Percentiles rank a stretch among this genome's conserved stretches.
Conservation (phyloP, 2,329 filamentous ascomycete genomes). For the Aspergillus ibericus region DNA sequence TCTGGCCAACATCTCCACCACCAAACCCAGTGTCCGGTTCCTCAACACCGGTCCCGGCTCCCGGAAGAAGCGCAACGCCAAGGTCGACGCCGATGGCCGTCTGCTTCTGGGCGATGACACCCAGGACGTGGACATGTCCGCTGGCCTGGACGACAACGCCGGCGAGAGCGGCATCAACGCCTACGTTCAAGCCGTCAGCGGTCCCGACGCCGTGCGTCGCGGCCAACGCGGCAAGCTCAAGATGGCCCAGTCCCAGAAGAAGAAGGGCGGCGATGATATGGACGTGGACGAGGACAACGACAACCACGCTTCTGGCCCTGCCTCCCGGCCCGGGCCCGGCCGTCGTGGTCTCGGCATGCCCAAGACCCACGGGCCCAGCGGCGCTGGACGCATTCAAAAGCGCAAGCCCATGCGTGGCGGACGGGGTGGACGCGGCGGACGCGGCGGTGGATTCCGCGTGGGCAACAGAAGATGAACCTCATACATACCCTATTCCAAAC, state of each 20-base stretch:
- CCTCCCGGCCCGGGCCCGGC: slow-evolving; percentile 11
- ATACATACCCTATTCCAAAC: not conserved
- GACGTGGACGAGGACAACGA: slow-evolving; percentile 39
- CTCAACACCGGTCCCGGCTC: slow-evolving; percentile 40
- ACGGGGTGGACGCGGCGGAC: slow-evolving; percentile 10
- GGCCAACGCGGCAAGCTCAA: slow-evolving; percentile 62
- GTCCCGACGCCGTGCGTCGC: slow-evolving; percentile 58
- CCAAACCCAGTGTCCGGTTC: slow-evolving; percentile 65
- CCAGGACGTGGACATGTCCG: slow-evolving; percentile 46
- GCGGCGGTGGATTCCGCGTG: slow-evolving; percentile 1
- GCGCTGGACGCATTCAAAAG: slow-evolving; percentile 25
- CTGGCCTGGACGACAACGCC: slow-evolving; percentile 40
- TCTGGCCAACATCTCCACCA: slow-evolving; percentile 89
- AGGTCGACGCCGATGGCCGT: slow-evolving; percentile 47
- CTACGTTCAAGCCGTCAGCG: slow-evolving; percentile 61
- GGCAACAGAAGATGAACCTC: not conserved
- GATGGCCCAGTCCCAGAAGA: slow-evolving; percentile 51
- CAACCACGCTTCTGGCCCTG: slow-evolving; percentile 17
- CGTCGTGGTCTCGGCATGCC: slow-evolving; percentile 30
- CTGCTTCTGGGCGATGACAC: slow-evolving; percentile 41
- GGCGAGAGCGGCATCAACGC: slow-evolving; percentile 53
- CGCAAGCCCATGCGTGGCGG: slow-evolving; percentile 20
- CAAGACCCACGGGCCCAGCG: slow-evolving; percentile 28
- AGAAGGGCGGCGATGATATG: slow-evolving; percentile 43
- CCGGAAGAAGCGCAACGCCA: slow-evolving; percentile 43